phyloP scores from a whole-genome alignment of 2,329 filamentous ascomycete species.

The Zymoseptoria crescenta region DNA sequence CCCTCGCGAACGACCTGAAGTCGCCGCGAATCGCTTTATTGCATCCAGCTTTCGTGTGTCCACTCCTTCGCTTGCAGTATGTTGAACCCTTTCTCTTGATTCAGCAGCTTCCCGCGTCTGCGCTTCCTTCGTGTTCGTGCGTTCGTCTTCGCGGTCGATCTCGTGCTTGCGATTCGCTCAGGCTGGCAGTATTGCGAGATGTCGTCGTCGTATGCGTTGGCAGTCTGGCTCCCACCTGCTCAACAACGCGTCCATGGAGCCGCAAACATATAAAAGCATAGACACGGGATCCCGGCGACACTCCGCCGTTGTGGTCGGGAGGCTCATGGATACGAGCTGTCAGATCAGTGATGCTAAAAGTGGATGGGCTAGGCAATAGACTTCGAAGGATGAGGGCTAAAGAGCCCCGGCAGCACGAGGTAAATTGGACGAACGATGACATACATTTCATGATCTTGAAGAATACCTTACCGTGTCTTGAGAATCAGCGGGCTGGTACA shows the following conservation, averaged over 20 bases:
- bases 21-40: neutral
- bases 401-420: neutral
- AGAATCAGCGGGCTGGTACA: too few species aligned
- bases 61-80: neutral
- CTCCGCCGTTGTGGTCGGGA: neutral
- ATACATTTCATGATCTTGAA: too few species aligned
- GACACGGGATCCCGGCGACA: neutral
- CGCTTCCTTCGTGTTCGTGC: neutral
- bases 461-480: too few species aligned
- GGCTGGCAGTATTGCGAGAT: neutral
- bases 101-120: neutral
- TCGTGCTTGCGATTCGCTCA: neutral
- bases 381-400: neutral
- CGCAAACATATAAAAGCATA: neutral
- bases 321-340: neutral
- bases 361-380: neutral
- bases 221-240: neutral
- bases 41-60: neutral
- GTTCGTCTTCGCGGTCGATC: neutral
- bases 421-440: neutral
- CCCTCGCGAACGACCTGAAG: conserved; percentile 10
- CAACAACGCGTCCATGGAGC: neutral
- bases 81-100: neutral
- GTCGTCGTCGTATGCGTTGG: neutral
- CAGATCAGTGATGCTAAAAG: neutral